Base-by-base conservation (phyloP, 2,329 filamentous ascomycete genomes). In the Ceratocystis harringtonii region DNA sequence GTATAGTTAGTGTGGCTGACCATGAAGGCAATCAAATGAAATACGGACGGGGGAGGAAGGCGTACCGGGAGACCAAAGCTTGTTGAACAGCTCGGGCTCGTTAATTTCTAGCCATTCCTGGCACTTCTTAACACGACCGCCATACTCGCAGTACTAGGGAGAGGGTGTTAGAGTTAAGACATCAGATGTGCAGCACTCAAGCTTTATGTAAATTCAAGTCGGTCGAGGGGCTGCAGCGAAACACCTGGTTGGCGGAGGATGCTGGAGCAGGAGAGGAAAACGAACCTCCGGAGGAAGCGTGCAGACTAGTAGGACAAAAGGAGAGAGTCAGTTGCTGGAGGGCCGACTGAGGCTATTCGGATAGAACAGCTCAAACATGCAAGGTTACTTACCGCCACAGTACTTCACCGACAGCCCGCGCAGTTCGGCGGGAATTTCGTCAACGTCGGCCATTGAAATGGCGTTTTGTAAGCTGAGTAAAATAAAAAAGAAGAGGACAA, bases 61-160 rank as follows among this genome's bases (percentile, higher is more conserved):
- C 66, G 25, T 78, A 92, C 91, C 90, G 76, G 88, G 82, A 62
- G 91, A 96, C 82, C 95, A 96, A 76, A 99, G 82, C 71, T 80
- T 79, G 68, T 83, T 76, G 76, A 95, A 95, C 74, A 96, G 78
- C 60, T 82, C 80, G 2, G 85, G 83, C 71, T 96, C 82, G 69
- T 85, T 81, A 69, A 86, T 83, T 72, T 90, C 79, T 22, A 99
- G 85, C 94, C 94, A 99, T 75, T 97, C 92, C 76, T 92, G 88
- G 78, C 94, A 99, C 78, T 96, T 99, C 78, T 91, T 96, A 28
- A 88, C 87, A 48, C 92, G 97, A 69, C 92, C 92, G 73, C 94
- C 94, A 76, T 96, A 97, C 78, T 99, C 94, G 80, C 94, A 99
- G 79, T 96, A 99, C 94, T 97, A 78, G 70, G 68, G 68, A 64